Conservation (phyloP, 805 yeast genomes). For the Candida coleopterorum region DNA sequence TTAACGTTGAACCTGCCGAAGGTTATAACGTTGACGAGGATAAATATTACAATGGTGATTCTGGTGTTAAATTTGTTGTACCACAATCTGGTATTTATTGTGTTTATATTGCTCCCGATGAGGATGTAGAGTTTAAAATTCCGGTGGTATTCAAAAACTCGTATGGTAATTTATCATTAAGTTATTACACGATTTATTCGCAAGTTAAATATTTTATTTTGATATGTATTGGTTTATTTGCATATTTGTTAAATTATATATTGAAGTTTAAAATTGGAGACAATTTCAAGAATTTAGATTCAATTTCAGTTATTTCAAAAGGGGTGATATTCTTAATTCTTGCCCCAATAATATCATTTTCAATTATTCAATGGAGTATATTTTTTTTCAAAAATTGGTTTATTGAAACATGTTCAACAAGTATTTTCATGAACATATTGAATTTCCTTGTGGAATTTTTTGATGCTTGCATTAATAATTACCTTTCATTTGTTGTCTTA, state of each 20-base stretch:
- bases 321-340: conserved; percentile 22
- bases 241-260: conserved; percentile 21
- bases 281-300: conserved; percentile 23
- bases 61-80: conserved; percentile 13
- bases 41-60: conserved; percentile 8
- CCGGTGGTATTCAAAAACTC: conserved; percentile 19
- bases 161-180: conserved; percentile 21
- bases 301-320: conserved; percentile 25
- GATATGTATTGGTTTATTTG: conserved; percentile 15
- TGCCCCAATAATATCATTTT: conserved; percentile 15
- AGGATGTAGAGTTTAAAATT: conserved; percentile 9
- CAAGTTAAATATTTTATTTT: conserved; percentile 13
- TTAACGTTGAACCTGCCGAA: conserved; percentile 9
- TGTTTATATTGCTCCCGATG: conserved; percentile 24
- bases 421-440: neutral
- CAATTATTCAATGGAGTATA: conserved; percentile 1
- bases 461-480: conserved; percentile 5
- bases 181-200: conserved; percentile 14
- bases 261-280: conserved; percentile 21
- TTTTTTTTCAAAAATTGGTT: conserved; percentile 13
- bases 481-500: conserved; percentile 14
- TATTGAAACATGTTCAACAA: conserved; percentile 3
- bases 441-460: neutral
- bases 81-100: conserved; percentile 25
- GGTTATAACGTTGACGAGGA: conserved; percentile 8